Percentiles rank a stretch among this genome's conserved stretches.
Conservation (phyloP, 805 yeast species). For the Metschnikowia picachoensis region DNA sequence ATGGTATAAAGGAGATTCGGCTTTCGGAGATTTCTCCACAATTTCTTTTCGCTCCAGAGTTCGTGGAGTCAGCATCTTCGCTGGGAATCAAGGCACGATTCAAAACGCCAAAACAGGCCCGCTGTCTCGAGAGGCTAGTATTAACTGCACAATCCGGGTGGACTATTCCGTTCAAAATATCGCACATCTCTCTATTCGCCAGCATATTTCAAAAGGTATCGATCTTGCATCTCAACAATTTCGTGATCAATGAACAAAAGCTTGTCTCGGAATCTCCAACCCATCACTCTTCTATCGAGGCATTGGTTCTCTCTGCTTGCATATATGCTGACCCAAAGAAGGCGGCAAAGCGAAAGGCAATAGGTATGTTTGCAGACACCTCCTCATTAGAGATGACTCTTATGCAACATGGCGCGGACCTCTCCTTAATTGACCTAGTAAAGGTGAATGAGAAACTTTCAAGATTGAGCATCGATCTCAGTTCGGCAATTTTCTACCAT, state of each 20-base stretch:
- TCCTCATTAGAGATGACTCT: slow-evolving; percentile 33
- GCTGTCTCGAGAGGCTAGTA: slow-evolving; percentile 30
- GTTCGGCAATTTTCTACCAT: slow-evolving; percentile 42
- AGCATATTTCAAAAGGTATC: slow-evolving; percentile 37
- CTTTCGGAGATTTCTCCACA: slow-evolving; percentile 48
- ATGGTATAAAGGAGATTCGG: slow-evolving; percentile 40
- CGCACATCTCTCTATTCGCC: slow-evolving; percentile 44
- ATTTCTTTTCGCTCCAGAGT: slow-evolving; percentile 36
- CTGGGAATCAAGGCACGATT: slow-evolving; percentile 14
- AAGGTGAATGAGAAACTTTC: slow-evolving; percentile 33
- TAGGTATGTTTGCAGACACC: slow-evolving; percentile 41
- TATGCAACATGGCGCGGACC: slow-evolving; percentile 42
- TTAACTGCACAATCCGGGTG: slow-evolving; percentile 46
- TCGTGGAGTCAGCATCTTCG: slow-evolving; percentile 6
- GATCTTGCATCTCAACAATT: slow-evolving; percentile 41
- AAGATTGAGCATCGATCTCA: slow-evolving; percentile 44
- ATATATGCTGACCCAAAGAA: slow-evolving; percentile 15
- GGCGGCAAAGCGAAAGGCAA: slow-evolving; percentile 11
- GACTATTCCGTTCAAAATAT: slow-evolving; percentile 47
- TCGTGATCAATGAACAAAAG: slow-evolving; percentile 44
- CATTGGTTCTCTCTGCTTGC: slow-evolving; percentile 14
- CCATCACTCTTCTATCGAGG: slow-evolving; percentile 6
- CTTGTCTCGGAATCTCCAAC: slow-evolving; percentile 10
- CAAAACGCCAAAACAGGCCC: slow-evolving; percentile 14
- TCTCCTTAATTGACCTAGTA: slow-evolving; percentile 47